Base-by-base conservation (phyloP, 208 protist species). In the Crithidia mellificae region DNA sequence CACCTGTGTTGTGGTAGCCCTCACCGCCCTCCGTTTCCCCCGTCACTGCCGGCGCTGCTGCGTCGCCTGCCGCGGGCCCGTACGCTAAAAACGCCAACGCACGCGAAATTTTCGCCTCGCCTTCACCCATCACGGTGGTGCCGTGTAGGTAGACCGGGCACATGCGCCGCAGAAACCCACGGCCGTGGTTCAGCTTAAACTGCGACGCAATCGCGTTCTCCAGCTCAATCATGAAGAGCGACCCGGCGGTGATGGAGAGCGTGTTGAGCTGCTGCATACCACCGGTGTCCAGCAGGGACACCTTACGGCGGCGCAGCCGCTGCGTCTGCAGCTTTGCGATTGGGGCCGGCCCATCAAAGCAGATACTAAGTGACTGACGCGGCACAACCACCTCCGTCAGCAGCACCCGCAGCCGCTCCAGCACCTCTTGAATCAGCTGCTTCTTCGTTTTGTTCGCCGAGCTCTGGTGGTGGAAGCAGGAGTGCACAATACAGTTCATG, bases 401-500 rank as follows among this genome's bases (percentile, higher is more conserved):
- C 19, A 95, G 67, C 41, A 89, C 69, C 6, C 74, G 77, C 51
- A 95, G 69, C 12, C 84, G 84, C 69, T 89, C 64, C 58, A 95
- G 53, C 36, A 95, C 80, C n/a, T 80, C 78, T n/a, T 88, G 80
- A 22, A 95, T 91, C 19, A 91, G 59, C 54, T 90, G 83, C 57
- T 76, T 74, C 66, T 83, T 84, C 15, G 71, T 72, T 63, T 80
- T 86, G 38, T 72, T 68, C 32, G 72, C 67, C 2, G 50, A 41
- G 47, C 25, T 55, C 24, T 72, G 65, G 20, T 68, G 58, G 43
- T 54, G 46, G 57, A 90, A 92, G 64, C 87, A 91, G 15, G 79
- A 66, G 78, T 95, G 90, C 24, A 95, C 77, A 46, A 95, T 88
- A 76, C 90, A 91, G 74, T 95, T 95, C 78, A 92, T 84, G 58